Conservation (phyloP, 345 rosid genomes). For the Citrus inodora region DNA sequence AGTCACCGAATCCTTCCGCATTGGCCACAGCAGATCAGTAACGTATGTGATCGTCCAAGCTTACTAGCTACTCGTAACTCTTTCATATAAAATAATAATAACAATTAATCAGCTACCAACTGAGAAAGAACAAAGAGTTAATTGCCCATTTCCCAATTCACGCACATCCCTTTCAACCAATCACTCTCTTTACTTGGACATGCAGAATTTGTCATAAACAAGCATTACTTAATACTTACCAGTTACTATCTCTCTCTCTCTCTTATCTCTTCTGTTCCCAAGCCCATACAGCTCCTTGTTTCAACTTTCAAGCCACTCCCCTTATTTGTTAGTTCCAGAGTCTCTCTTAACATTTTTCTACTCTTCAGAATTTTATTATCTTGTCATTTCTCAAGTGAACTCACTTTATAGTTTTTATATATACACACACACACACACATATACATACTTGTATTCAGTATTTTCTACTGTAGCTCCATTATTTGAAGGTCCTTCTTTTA, state of each 20-base stretch:
- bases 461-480: not conserved
- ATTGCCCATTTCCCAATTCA: constrained; percentile 37
- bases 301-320: constrained; percentile 20
- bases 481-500: not conserved
- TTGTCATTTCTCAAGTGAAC: constrained; percentile 23
- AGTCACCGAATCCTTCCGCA: constrained; percentile 27
- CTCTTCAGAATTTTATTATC: constrained; percentile 25
- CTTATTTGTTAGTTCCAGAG: constrained; percentile 30
- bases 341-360: constrained; percentile 54
- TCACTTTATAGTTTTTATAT: constrained; percentile 15
- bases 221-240: constrained; percentile 8
- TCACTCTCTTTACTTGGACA: constrained; percentile 28
- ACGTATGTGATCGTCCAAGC: constrained; percentile 24
- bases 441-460: not conserved
- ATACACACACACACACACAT: no score
- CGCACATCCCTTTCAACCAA: constrained; percentile 38
- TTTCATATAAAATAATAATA: not conserved
- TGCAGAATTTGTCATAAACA: not conserved
- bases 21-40: constrained; percentile 27
- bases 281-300: constrained; percentile 62
- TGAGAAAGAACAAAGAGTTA: constrained; percentile 6
- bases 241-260: constrained; percentile 34
- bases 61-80: constrained; percentile 8
- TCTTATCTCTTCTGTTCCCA: constrained; percentile 67
- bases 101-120: not conserved